Evolutionary conservation across 2,329 filamentous ascomycete species (phyloP).

Genomic region (Trichoderma atrobrunneum): DNA sequence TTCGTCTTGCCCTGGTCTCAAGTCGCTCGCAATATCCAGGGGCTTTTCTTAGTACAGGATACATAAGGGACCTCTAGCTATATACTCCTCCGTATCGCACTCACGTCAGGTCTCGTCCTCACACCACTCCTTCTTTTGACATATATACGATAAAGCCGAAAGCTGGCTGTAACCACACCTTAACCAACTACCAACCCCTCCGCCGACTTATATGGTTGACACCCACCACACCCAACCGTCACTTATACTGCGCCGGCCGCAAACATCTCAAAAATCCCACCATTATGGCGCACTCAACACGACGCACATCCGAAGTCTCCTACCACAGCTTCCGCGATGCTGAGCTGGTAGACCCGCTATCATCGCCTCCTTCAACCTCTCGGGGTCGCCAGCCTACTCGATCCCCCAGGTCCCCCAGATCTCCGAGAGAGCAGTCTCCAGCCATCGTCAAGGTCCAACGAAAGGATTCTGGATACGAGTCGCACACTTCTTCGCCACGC

Average conservation of each 20-base stretch:
- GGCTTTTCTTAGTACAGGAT: neutral
- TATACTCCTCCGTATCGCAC: neutral
- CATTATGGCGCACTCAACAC: constrained; percentile 20
- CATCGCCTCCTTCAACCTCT: constrained; percentile 28
- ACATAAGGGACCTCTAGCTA: neutral
- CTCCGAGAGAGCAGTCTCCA: constrained; percentile 30
- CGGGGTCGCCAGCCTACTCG: constrained; percentile 25
- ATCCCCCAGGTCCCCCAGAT: constrained; percentile 25
- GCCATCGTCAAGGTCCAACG: constrained; percentile 46
- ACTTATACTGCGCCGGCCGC: constrained; percentile 6
- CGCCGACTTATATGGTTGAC: neutral
- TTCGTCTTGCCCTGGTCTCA: neutral
- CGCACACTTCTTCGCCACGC: constrained; percentile 39
- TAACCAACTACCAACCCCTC: neutral
- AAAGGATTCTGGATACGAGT: constrained; percentile 60
- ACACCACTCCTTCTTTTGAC: neutral
- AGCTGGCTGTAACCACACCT: neutral
- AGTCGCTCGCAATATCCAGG: constrained; percentile 5
- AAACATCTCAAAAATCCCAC: neutral
- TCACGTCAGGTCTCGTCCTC: neutral
- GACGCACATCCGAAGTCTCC: constrained; percentile 47
- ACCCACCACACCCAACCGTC: neutral
- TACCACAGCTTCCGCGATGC: constrained; percentile 55
- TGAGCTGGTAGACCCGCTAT: constrained; percentile 44
- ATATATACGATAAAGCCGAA: neutral